Conservation (phyloP, 768 basidiomycete species). For the Pisolithus tinctorius region DNA sequence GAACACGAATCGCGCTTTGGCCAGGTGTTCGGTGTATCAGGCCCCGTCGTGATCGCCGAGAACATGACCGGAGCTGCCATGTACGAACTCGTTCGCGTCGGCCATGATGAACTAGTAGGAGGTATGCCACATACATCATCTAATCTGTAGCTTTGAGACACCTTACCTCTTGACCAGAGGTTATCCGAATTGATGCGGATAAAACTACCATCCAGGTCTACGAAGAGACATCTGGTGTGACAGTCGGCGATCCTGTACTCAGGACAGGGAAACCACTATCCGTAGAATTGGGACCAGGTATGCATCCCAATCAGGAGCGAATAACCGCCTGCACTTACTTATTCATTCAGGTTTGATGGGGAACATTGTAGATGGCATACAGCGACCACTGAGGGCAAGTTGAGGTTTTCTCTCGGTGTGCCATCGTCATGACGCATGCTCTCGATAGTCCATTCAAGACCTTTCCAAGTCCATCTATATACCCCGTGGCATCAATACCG, state of each 20-base stretch:
- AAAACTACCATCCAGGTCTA: slow-evolving; percentile 99
- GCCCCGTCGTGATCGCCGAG: slow-evolving; percentile 94
- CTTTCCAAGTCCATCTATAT: slow-evolving; percentile 99
- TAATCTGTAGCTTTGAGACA: neutral
- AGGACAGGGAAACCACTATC: slow-evolving; percentile 96
- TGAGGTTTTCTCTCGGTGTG: neutral
- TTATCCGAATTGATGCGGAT: slow-evolving; percentile 96
- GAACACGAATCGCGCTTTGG: slow-evolving; percentile 84
- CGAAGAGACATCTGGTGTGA: slow-evolving; percentile 98
- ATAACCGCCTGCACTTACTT: slow-evolving; percentile 1
- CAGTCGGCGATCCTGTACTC: slow-evolving; percentile 96
- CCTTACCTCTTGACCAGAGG: slow-evolving; percentile 56
- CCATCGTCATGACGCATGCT: slow-evolving; percentile 2
- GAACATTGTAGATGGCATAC: slow-evolving; percentile 99
- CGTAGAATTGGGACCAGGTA: slow-evolving; percentile 96
- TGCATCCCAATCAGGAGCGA: slow-evolving; percentile 13
- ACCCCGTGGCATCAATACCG: slow-evolving; percentile 96
- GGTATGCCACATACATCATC: slow-evolving; percentile 41
- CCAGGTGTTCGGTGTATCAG: slow-evolving; percentile 91
- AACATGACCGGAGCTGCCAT: slow-evolving; percentile 95
- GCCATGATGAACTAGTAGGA: slow-evolving; percentile 97
- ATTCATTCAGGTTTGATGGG: slow-evolving; percentile 77
- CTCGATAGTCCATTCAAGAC: slow-evolving; percentile 78
- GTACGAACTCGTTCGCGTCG: slow-evolving; percentile 97
- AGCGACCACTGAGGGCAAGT: slow-evolving; percentile 81